Base-by-base conservation (phyloP, 2,329 filamentous ascomycete genomes). In the Pseudocercospora fuligena region DNA sequence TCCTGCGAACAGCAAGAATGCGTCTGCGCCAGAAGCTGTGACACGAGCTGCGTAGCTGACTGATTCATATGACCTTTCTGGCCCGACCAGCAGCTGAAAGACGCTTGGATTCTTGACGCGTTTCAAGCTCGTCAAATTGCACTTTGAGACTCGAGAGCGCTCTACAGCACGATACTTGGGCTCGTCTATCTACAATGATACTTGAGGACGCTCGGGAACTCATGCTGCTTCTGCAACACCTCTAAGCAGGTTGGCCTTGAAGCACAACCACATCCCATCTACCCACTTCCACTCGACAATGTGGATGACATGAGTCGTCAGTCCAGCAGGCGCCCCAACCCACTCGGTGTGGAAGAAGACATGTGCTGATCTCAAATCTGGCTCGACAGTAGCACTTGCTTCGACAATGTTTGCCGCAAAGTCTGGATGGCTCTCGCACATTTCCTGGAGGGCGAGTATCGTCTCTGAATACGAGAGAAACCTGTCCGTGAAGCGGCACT, bases 181-280 rank as follows among this genome's bases (percentile, higher is more conserved):
- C 4, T 8, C 3, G 3, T 31, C 29, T 12, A 12, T 40, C 36
- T 40, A 14, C 36, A 40, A 40, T 40, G 36, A 2, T n/a, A 40
- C n/a, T 14, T 6, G 5, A 16, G 36, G 36, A n/a, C 36, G 14
- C 5, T 14, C 33, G 11, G 46, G 46, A 19, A 23, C 46, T 23
- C 21, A 47, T 19, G 46, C 46, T 47, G 46, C 46, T 47, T 47
- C 46, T 12, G 46, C 16, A 19, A 57, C 53, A 14, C 53, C 53
- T 57, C 53, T 57, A 21, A 57, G 53, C 19, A 57, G 31, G 27
- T 56, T 56, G 19, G 51, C 51, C 21, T 31, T 56, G 25, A 56
- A 56, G 23, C 51, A 56, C 51, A 56, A 56, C 51, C 51, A 56
- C 51, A 56, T 56, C 16, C 51, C 51, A 56, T 56, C 51, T 23